Conservation (phyloP, 2,329 filamentous ascomycete genomes). For the Pezicula neosporulosa region DNA sequence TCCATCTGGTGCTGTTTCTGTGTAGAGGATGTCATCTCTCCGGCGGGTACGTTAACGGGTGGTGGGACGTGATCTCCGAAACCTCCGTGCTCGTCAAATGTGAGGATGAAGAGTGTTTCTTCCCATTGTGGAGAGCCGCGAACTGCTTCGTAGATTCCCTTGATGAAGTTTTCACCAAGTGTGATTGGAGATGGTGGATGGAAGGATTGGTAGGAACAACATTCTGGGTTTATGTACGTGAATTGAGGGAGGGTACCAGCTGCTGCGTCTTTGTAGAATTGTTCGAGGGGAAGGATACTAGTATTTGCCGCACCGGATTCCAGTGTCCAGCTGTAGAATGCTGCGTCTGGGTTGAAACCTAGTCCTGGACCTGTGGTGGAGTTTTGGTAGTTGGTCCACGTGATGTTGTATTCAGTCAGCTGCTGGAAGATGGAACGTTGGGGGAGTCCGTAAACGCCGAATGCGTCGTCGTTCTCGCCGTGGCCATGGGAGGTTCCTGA, state of each 20-base stretch:
- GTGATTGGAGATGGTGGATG: slow-evolving; percentile 41
- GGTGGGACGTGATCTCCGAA: slow-evolving; percentile 44
- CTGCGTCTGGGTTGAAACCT: slow-evolving; percentile 38
- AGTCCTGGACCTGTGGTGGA: slow-evolving; percentile 28
- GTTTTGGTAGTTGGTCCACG: slow-evolving; percentile 45
- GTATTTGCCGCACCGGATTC: slow-evolving; percentile 30
- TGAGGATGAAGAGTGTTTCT: slow-evolving; percentile 42
- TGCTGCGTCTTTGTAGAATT: slow-evolving; percentile 41
- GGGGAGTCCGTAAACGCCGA: slow-evolving; percentile 30
- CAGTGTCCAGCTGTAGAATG: slow-evolving; percentile 40
- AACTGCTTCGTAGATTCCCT: slow-evolving; percentile 41
- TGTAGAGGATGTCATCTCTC: slow-evolving; percentile 34
- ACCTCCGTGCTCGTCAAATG: slow-evolving; percentile 44
- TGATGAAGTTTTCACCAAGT: slow-evolving; percentile 40
- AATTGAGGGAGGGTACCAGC: slow-evolving; percentile 40
- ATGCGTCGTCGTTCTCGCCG: slow-evolving; percentile 32
- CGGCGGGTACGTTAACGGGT: slow-evolving; percentile 34
- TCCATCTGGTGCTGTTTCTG: slow-evolving; percentile 32
- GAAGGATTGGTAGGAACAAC: slow-evolving; percentile 46
- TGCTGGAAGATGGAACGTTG: slow-evolving; percentile 37
- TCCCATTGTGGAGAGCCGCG: slow-evolving; percentile 42
- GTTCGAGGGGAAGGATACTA: slow-evolving; percentile 32
- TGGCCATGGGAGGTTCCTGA: slow-evolving; percentile 37
- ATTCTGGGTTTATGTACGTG: slow-evolving; percentile 47
- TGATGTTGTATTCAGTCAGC: slow-evolving; percentile 34